phyloP scores from a whole-genome alignment of 805 yeast species.

The Lipomyces starkeyi region DNA sequence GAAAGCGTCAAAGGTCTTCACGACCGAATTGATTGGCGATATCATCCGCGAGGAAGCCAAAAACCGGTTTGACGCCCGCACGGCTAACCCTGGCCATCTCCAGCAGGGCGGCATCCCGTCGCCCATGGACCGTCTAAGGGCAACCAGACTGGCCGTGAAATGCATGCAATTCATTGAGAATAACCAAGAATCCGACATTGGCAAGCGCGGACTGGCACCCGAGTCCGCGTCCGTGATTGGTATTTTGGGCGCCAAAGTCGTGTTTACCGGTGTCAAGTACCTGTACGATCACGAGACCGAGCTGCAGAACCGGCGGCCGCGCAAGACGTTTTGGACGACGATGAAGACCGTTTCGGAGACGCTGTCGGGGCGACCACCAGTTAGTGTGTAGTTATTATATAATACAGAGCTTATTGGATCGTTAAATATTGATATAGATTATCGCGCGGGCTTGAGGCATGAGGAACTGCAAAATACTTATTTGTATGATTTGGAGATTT shows the following conservation, averaged over 20 bases:
- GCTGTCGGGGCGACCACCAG: constrained; percentile 25
- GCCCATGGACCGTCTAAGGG: constrained; percentile 89
- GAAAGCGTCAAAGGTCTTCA: constrained; percentile 78
- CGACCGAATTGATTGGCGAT: constrained; percentile 81
- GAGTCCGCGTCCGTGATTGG: constrained; percentile 84
- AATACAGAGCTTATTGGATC: background rate
- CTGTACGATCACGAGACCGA: constrained; percentile 90
- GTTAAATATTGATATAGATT: too few species aligned
- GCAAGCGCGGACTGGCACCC: constrained; percentile 32
- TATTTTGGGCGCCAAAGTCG: constrained; percentile 74
- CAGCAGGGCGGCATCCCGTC: constrained; percentile 98
- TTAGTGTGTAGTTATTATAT: background rate
- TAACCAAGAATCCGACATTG: constrained; percentile 38
- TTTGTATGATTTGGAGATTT: too few species aligned
- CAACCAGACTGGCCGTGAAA: constrained; percentile 86
- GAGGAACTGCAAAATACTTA: too few species aligned
- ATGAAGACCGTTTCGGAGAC: constrained; percentile 60
- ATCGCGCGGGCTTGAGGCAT: too few species aligned
- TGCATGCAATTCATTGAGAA: constrained; percentile 88
- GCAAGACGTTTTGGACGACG: constrained; percentile 79
- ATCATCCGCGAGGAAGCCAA: constrained; percentile 80
- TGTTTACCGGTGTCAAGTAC: constrained; percentile 72
- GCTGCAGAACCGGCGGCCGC: constrained; percentile 81
- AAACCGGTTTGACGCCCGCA: constrained; percentile 83
- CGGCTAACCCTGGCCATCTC: constrained; percentile 97